Evolutionary conservation across 2,329 filamentous ascomycete genomes (phyloP).

Genomic region (Pezicula carpinea): DNA sequence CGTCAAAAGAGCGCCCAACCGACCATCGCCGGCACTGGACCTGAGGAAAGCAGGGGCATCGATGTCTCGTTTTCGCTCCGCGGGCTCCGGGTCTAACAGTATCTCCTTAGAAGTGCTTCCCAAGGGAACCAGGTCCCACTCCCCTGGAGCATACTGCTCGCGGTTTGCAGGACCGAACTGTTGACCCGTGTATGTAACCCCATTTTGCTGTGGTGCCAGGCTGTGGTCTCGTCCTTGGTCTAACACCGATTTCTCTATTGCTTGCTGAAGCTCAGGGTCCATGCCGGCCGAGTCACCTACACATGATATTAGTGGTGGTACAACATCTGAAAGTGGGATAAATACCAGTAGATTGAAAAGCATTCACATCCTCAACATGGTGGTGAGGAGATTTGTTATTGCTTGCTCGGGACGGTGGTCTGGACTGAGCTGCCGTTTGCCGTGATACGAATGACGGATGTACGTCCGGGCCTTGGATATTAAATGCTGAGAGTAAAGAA

Average conservation of each 20-base stretch:
- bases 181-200: slow-evolving; percentile 35
- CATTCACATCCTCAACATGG: slow-evolving; percentile 45
- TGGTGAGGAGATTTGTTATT: slow-evolving; percentile 53
- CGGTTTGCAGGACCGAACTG: slow-evolving; percentile 58
- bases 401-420: slow-evolving; percentile 55
- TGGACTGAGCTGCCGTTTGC: slow-evolving; percentile 36
- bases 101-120: slow-evolving; percentile 26
- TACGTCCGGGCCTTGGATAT: slow-evolving; percentile 48
- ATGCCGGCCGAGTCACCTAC: slow-evolving; percentile 17
- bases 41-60: slow-evolving; percentile 49
- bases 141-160: slow-evolving; percentile 46
- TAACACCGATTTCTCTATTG: slow-evolving; percentile 50
- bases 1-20: slow-evolving; percentile 50
- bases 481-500: slow-evolving; percentile 40
- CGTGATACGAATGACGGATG: slow-evolving; percentile 36
- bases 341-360: slow-evolving; percentile 38
- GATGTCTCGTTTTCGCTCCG: slow-evolving; percentile 37
- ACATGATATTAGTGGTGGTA: too few relatives aligned
- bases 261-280: slow-evolving; percentile 52
- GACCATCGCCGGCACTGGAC: slow-evolving; percentile 30
- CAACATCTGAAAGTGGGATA: too few relatives aligned
- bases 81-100: slow-evolving; percentile 30
- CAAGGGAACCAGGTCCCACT: slow-evolving; percentile 55
- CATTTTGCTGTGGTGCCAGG: slow-evolving; percentile 44
- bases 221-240: slow-evolving; percentile 49